Evolutionary conservation across 108 stramenopile genomes (phyloP).

Genomic region (Discostella stelligeroides): DNA sequence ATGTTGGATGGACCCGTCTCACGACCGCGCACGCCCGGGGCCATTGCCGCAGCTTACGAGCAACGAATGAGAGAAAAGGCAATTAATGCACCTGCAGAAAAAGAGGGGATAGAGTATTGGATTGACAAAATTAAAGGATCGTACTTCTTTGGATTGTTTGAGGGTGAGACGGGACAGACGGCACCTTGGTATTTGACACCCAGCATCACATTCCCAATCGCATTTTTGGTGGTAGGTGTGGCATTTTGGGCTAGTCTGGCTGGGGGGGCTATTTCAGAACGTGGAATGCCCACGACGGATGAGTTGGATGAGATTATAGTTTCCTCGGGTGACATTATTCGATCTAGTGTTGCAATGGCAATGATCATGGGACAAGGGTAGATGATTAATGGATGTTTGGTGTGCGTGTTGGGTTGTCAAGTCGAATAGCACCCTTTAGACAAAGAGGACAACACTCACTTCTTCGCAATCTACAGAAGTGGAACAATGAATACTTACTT

Average conservation of each 20-base stretch:
- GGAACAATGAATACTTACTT: no score
- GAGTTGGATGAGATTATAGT: slow-evolving; percentile 84
- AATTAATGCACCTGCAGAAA: slow-evolving; percentile 45
- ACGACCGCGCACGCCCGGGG: slow-evolving; percentile 61
- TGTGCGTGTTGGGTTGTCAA: no score
- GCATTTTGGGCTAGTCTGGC: slow-evolving; percentile 79
- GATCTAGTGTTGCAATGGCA: slow-evolving; percentile 24
- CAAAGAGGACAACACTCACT: no score
- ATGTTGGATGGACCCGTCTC: slow-evolving; percentile 47
- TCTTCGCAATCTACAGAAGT: no score
- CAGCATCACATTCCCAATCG: slow-evolving; percentile 91
- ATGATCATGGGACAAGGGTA: slow-evolving; percentile 24
- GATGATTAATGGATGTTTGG: no score
- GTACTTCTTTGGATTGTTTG: slow-evolving; percentile 95
- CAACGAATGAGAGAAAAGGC: slow-evolving; percentile 56
- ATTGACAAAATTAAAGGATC: slow-evolving; percentile 78
- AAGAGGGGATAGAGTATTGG: slow-evolving; percentile 71
- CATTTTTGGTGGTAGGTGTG: slow-evolving; percentile 83
- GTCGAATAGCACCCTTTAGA: no score
- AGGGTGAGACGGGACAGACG: slow-evolving; percentile 89
- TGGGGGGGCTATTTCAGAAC: slow-evolving; percentile 77
- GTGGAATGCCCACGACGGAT: slow-evolving; percentile 71
- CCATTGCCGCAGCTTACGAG: slow-evolving; percentile 81
- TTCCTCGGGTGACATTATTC: slow-evolving; percentile 25
- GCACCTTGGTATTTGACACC: slow-evolving; percentile 94